Base-by-base conservation (phyloP, 1,139 yeast genomes). In the Williopsis jadinii region DNA sequence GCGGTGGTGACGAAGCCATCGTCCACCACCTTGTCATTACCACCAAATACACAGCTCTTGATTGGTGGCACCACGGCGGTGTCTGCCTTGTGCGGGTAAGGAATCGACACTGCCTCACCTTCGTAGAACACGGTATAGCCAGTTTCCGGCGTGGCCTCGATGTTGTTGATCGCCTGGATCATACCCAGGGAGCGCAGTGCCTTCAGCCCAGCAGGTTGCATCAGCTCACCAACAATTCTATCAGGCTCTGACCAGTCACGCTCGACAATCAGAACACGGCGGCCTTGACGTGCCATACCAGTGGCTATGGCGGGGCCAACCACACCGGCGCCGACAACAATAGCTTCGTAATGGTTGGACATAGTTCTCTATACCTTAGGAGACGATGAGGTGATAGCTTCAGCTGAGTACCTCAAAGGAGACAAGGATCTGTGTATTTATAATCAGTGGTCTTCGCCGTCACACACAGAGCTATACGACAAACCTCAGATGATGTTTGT, bases 221-320 rank as follows among this genome's bases (percentile, higher is more conserved):
- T 73, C 55, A 92, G 72, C 62, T 92, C 99, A 34, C 99, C 99
- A 32, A 92, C 98, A 45, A 92, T 92, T 53, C 98, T 75, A 62
- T 92, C 97, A 1, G 98, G 98, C 60, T 79, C 84, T 26, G 77
- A 63, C 84, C 96, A 84, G 59, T 87, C 96, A 50, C 97, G 74
- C 62, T 92, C 99, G 28, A 82, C 67, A 33, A 84, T 77, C 42
- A 84, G 61, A 9, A 68, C 70, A 40, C 73, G 71, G 53, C 95
- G 72, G 32, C 97, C 97, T 57, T 86, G 95, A 53, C 94, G 74
- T 2, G 96, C 97, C 45, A 92, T 66, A 3, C 87, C 88, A 0
- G 90, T 84, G 37, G 97, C 97, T 27, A 92, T 72, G 43, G 92
- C 80, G 5, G 98, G 96, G 1, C 99, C 99, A 11, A 86, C 82